Evolutionary conservation across 2,329 filamentous ascomycete species (phyloP).

Genomic region (Coniella vitis): DNA sequence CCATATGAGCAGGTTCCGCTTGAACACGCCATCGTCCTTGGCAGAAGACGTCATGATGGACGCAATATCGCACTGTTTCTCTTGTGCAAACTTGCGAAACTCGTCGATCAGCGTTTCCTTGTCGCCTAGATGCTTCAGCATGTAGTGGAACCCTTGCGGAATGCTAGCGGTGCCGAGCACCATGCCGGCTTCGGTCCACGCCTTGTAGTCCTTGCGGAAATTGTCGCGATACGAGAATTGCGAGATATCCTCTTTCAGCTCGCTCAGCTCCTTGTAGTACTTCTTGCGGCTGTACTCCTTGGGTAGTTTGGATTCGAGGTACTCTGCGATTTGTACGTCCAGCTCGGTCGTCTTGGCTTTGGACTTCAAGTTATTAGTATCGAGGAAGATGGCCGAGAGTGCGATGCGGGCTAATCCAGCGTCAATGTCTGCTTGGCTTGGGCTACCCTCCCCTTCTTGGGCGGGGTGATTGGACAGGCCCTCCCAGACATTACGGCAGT

Average conservation of each 20-base stretch:
- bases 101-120: conserved; percentile 38
- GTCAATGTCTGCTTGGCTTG: conserved; percentile 32
- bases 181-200: conserved; percentile 55
- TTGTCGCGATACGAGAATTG: conserved; percentile 57
- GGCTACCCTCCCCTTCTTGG: conserved; percentile 29
- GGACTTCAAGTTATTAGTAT: conserved; percentile 58
- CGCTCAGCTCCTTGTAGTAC: conserved; percentile 54
- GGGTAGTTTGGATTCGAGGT: conserved; percentile 45
- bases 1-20: conserved; percentile 63
- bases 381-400: conserved; percentile 65
- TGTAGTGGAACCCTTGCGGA: conserved; percentile 54
- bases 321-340: conserved; percentile 35
- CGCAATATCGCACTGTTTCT: conserved; percentile 54
- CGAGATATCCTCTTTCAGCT: conserved; percentile 62
- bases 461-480: conserved; percentile 26
- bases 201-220: conserved; percentile 77
- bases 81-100: conserved; percentile 46
- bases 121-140: conserved; percentile 47
- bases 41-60: conserved; percentile 62
- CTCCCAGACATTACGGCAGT: conserved; percentile 53
- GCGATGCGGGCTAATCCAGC: conserved; percentile 59
- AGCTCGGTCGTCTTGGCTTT: conserved; percentile 34
- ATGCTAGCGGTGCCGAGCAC: conserved; percentile 62
- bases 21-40: conserved; percentile 47
- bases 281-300: conserved; percentile 41